Evolutionary conservation across 129 eudicot species (phyloP), one percentile per base, ranked within the genome.

Genomic region (Solidago caesia): DNA sequence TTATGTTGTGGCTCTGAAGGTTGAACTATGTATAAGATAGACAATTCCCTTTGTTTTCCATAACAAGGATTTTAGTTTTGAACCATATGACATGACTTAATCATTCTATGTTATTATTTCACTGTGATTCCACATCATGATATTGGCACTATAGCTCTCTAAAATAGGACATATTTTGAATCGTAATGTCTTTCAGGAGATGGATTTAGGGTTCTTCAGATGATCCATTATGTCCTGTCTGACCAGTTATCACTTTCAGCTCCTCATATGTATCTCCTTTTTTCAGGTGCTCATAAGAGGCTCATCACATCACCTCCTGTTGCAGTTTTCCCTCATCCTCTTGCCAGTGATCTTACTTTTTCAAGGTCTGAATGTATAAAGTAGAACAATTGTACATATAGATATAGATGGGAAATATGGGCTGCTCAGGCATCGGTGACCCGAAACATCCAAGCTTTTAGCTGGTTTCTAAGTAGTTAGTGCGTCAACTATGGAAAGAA

Each of bases 301-400:
- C 97, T 90, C 21, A 90, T 94, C 52, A 68, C 88, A 4, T 94
- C 98, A 64, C 98, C 98, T 21, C 98, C 98, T 47, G 92, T 94
- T 83, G 98, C 98, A 13, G 97, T 94, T 76, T 94, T 94, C 63
- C 98, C 98, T 49, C 98, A 94, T 74, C 98, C 98, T 76, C 97
- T 90, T 78, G 96, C 96, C 26, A 90, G 88, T 66, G 98, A 94
- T 79, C 96, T 94, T 75, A 94, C 81, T 57, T 94, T 94, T 73
- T 65, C 89, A 66, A 89, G 98, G 98, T 94, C 42, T 71, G 64
- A 78, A 43, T 59, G 27, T 26, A 63, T 41, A 29, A 49, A 59
- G 14, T 45, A 27, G 12, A 68, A 27, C 61, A 43, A 5, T 13
- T 73, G 27, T 66, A 46, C 52, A 68, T 44, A 14, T 8, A 33